Conservation (phyloP, 768 basidiomycete species). For the Naematelia aurantialba region DNA sequence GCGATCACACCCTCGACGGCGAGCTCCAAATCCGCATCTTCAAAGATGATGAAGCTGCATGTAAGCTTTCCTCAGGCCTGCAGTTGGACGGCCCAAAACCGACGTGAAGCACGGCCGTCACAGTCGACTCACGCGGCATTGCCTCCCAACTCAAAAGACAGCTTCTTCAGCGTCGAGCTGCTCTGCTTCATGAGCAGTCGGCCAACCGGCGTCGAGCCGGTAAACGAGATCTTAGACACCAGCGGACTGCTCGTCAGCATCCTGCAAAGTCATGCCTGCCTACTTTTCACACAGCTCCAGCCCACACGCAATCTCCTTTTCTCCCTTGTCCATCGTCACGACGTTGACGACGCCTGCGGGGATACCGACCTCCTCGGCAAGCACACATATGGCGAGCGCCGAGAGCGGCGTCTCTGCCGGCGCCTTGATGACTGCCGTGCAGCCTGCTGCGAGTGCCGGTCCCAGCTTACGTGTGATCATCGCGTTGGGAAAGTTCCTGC, state of each 20-base stretch:
- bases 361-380: slow-evolving; percentile 31
- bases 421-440: slow-evolving; percentile 31
- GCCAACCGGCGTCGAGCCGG: slow-evolving; percentile 33
- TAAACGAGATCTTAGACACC: slow-evolving; percentile 36
- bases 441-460: slow-evolving; percentile 38
- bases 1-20: slow-evolving; percentile 18
- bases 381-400: slow-evolving; percentile 28
- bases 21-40: slow-evolving; percentile 19
- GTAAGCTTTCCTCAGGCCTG: no score
- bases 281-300: slow-evolving; percentile 28
- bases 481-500: no score
- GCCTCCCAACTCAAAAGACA: slow-evolving; percentile 38
- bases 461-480: slow-evolving; percentile 38
- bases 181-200: slow-evolving; percentile 35
- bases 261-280: not conserved
- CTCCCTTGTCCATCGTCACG: slow-evolving; percentile 25
- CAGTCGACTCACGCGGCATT: no score
- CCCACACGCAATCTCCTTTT: slow-evolving; percentile 24
- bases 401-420: slow-evolving; percentile 36
- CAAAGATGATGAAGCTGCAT: slow-evolving; percentile 25
- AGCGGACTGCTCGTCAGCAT: slow-evolving; percentile 11
- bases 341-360: slow-evolving; percentile 36
- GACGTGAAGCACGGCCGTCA: no score
- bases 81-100: no score
- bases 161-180: slow-evolving; percentile 32